Evolutionary conservation across 352 stramenopile genomes (phyloP), one percentile per base, ranked within the genome.

Genomic region (Saprolegnia diclina): DNA sequence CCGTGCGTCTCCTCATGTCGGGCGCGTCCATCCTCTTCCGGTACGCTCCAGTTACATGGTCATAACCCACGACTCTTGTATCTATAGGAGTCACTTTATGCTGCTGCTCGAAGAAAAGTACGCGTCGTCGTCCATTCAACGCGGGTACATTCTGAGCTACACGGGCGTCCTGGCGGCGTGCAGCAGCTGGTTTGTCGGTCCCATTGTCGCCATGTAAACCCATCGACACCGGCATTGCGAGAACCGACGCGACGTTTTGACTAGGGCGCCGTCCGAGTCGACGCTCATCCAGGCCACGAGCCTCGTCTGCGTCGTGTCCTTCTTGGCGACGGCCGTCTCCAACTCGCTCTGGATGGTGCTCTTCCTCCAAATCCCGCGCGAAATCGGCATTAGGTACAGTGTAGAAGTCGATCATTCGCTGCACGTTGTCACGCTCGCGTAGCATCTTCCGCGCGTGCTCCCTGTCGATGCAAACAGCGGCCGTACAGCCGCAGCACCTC

Each of bases 361-460:
- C 64, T 40, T 81, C 21, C 75, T 80, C 37, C 78, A 90, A 48
- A 67, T 87, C 6, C 85, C 85, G 9, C 85, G 90, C 70, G 81
- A 91, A 21, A 71, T 92, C 50, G 79, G 76, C 13, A 86, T 89
- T 59, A 89, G 81, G 80, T 88, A 55, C 46, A 67, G 37, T 19
- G 0, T 32, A n/a, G 48, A 37, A 21, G 16, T 46, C 18, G 16
- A 21, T 19, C 14, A 4, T 19, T 46, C 1, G 55, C 40, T 64
- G n/a, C 16, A 63, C 22, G 38, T 66, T 62, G 40, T 72, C 62
- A 32, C 56, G 18, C 14, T 73, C 75, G 19, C 48, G 16, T 26
- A 93, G 85, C 56, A 85, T 93, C 59, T 73, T 91, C 54, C 85
- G 85, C n/a, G 85, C 85, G n/a, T 90, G 81, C 59, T 91, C 83